Base-by-base conservation (phyloP, 768 basidiomycete genomes). In the Leccinum fibrillosum region DNA sequence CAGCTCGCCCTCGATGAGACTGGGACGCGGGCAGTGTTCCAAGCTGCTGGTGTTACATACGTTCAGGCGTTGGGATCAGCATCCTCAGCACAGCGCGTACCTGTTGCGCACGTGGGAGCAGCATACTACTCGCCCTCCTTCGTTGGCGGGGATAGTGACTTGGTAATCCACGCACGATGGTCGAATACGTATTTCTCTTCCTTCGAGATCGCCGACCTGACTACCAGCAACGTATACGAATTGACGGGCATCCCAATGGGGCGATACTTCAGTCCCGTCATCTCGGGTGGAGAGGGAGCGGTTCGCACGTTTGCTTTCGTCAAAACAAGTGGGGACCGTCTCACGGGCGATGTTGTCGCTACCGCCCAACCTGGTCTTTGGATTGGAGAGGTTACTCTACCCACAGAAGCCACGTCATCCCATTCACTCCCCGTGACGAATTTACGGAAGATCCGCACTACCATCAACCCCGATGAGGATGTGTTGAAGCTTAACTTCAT, bases 91-190 rank as follows among this genome's bases (percentile, higher is more conserved):
- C 76, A 82, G 8, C 64, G 63, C 3, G 69, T 78, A 11, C 86
- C 87, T 8, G 76, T 80, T n/a, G 69, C 81, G 5, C 68, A 84
- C 53, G 56, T 76, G 11, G 68, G 71, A 6, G 76, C 74, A 32
- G 74, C 84, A 2, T 89, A 90, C 64, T 87, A 86, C 60, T 86
- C 88, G 0, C 88, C 88, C 2, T 78, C 82, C 5, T 89, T 89
- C 65, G 62, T 72, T 48, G 65, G 69, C 15, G 69, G 60, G n/a
- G 71, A 75, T 21, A 72, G 21, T 6, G 54, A 84, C 55, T 68
- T 88, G 23, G 69, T 89, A 11, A 67, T 90, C 15, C 88, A 89
- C 52, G 80, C 81, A 4, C 81, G 85, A 12, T 90, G 88, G 88
- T 88, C 87, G 0, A 80, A 89, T 64, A 72, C 74, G 7, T 66